Evolutionary conservation across 495 filamentous ascomycete genomes (phyloP).

Genomic region (Penicillium goetzii): DNA sequence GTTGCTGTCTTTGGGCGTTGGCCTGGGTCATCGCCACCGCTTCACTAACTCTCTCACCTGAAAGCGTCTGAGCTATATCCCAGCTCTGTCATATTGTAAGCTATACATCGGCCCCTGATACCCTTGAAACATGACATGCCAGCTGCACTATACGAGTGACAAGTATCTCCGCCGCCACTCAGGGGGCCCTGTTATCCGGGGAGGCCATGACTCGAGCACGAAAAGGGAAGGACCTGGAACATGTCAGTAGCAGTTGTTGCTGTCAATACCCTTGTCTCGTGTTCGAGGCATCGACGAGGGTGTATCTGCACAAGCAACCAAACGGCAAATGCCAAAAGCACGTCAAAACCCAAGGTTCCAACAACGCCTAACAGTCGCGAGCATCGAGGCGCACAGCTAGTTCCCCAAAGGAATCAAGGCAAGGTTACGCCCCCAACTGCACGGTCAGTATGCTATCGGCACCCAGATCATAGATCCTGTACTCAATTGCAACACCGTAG

Average conservation of each 20-base stretch:
- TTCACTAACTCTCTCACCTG: background rate
- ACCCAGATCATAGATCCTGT: conserved; percentile 22
- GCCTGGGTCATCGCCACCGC: background rate
- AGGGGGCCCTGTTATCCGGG: conserved; percentile 8
- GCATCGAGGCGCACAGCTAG: background rate
- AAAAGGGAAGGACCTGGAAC: background rate
- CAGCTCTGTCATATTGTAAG: background rate
- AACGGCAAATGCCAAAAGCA: background rate
- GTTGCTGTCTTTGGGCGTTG: background rate
- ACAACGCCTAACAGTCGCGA: conserved; percentile 7
- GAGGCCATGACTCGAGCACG: background rate
- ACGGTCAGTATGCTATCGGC: conserved; percentile 9
- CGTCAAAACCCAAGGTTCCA: background rate
- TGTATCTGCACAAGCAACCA: background rate
- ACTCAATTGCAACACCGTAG: conserved; percentile 24
- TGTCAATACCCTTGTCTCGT: background rate
- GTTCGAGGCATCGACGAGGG: background rate
- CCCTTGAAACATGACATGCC: background rate
- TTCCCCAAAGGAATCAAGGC: background rate
- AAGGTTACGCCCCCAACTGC: conserved; percentile 23
- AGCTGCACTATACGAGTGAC: background rate
- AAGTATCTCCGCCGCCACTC: conserved; percentile 1
- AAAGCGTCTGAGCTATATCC: background rate
- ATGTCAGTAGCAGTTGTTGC: background rate
- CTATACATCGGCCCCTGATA: background rate